phyloP scores from a whole-genome alignment of 2,329 filamentous ascomycete species.

The Alternaria burnsii region DNA sequence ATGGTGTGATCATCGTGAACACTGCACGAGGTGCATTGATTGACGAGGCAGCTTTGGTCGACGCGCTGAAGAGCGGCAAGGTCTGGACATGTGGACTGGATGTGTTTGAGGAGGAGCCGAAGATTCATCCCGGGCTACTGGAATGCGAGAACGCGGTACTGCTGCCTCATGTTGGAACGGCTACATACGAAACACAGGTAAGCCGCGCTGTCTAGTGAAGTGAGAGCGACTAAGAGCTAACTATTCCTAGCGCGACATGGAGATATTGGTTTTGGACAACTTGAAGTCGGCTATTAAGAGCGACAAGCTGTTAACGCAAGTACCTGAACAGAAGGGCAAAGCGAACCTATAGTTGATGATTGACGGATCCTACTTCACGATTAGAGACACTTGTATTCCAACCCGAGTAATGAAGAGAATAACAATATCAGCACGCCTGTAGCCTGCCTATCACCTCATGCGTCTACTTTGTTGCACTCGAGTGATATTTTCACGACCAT shows the following conservation, averaged over 20 bases:
- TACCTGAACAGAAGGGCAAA: conserved; percentile 65
- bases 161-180: conserved; percentile 68
- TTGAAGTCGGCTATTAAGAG: conserved; percentile 65
- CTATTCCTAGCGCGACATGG: conserved; percentile 61
- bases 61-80: conserved; percentile 62
- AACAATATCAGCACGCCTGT: not conserved
- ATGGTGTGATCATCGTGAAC: conserved; percentile 66
- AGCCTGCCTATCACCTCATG: not conserved
- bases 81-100: conserved; percentile 65
- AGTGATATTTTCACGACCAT: not conserved
- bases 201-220: conserved; percentile 7
- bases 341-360: conserved; percentile 35
- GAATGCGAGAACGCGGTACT: conserved; percentile 62
- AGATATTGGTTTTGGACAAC: conserved; percentile 66
- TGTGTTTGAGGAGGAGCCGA: conserved; percentile 66
- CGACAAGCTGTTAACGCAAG: conserved; percentile 66
- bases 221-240: conserved; percentile 12
- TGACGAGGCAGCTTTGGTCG: conserved; percentile 64
- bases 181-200: conserved; percentile 66
- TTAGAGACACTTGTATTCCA: not conserved
- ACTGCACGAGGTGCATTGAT: conserved; percentile 66
- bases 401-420: not conserved
- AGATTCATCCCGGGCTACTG: conserved; percentile 61
- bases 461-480: not conserved
- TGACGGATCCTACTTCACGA: not conserved